Base-by-base conservation (phyloP, 495 filamentous ascomycete genomes). In the Podospora pseudopauciseta region DNA sequence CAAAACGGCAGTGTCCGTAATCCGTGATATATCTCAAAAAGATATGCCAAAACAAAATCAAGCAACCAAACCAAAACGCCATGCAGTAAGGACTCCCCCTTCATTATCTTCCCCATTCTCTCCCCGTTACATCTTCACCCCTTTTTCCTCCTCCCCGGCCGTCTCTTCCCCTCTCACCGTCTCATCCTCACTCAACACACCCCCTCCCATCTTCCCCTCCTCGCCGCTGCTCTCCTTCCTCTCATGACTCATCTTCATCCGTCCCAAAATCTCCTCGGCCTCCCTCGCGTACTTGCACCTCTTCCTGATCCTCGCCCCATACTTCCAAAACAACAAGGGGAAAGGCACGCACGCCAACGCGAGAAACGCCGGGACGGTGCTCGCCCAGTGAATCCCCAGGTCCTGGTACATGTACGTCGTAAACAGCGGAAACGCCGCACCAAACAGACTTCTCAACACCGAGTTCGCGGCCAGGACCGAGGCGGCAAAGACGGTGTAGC, bases 361-460 rank as follows among this genome's bases (percentile, higher is more conserved):
- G 6, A 95, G 79, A 80, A 94, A 94, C 0, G 90, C 92, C 0
- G 91, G 91, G 60, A 96, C 84, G 1, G 85, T 86, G 19, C 86
- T 89, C 4, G 91, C 92, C 92, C 91, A 94, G 81, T 94, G 90
- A 68, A 90, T 88, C 67, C 92, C 91, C 1, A 96, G 85, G 73
- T 87, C 82, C 5, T 81, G 44, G 76, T 92, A 95, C 89, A 95
- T 91, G 66, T 90, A 72, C 0, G 84, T 86, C 3, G 92, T 94
- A 82, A 96, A 95, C 0, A 96, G 82, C 2, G 92, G 92, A 81
- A 96, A 95, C 0, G 86, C 89, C n/a, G 91, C 89, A 72, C 92
- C 92, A 74, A 94, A 93, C 19, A 82, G 70, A 1, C 80, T 83
- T 27, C 84, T 79, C 55, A 94, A 78, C 4, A 94, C 87, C 18